phyloP scores from a whole-genome alignment of 164 flowering plant genomes.

The Nymphaea colorata region DNA sequence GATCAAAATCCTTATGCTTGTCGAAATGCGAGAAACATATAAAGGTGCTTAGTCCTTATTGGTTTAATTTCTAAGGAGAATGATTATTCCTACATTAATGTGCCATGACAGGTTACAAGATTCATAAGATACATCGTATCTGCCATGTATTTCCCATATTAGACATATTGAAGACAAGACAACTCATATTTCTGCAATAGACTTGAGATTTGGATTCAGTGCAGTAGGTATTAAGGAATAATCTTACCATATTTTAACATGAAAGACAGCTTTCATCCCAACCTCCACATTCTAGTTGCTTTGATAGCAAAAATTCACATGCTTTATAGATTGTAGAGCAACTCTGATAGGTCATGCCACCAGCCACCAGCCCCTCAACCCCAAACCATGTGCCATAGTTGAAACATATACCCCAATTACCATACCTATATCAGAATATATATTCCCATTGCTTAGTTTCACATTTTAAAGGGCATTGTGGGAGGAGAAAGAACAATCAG shows the following conservation, averaged over 20 bases:
- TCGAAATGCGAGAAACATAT: too few species aligned
- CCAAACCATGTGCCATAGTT: slow-evolving; percentile 17
- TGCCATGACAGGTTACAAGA: too few species aligned
- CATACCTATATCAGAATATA: slow-evolving; percentile 10
- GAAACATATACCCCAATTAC: slow-evolving; percentile 11
- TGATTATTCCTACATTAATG: too few species aligned
- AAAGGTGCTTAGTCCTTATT: too few species aligned
- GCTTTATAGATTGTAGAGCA: slow-evolving; percentile 10
- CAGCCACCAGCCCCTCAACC: slow-evolving; percentile 7
- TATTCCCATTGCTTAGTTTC: neutral
- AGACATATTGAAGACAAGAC: neutral
- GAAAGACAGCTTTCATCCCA: slow-evolving; percentile 55
- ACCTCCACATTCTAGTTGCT: slow-evolving; percentile 31
- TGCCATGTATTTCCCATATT: neutral
- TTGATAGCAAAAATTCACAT: slow-evolving; percentile 22
- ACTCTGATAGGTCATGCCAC: slow-evolving; percentile 12
- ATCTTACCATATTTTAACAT: slow-evolving; percentile 31
- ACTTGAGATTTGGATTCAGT: neutral
- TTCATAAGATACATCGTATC: too few species aligned
- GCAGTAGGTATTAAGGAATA: neutral
- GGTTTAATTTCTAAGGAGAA: too few species aligned
- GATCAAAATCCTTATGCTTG: too few species aligned
- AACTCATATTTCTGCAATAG: neutral
- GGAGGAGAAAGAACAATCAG: too few species aligned
- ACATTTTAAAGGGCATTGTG: neutral